Evolutionary conservation across 2,329 filamentous ascomycete species (phyloP), one percentile per base, ranked within the genome.

Genomic region (Ascochyta viciae-villosae): DNA sequence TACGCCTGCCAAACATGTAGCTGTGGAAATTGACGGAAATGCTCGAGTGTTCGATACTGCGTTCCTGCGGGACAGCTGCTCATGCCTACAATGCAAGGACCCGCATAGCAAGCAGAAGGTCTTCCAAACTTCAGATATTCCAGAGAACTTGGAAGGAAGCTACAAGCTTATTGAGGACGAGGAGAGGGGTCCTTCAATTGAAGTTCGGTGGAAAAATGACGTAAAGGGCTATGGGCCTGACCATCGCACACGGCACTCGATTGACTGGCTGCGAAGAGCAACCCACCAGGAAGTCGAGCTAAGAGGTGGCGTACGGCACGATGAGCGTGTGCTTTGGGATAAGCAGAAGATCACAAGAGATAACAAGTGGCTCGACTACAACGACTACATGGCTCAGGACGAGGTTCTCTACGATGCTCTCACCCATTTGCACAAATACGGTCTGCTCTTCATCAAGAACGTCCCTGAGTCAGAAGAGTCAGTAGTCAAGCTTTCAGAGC

Each of bases 361-460:
- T n/a, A 78, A 86, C 10, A 76, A 79, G 44, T 86, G 83, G 74
- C 79, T 95, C 39, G 80, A 86, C 50, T 96, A 89, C 75, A 69
- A 85, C 0, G 85, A 87, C 35, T 97, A 92, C 76, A 89, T 96
- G 81, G 72, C 76, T 0, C 69, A 81, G 13, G 85, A 85, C 43
- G 67, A 74, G 0, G 79, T 79, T 0, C 86, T 96, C 52, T 83
- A 82, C 66, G 72, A 80, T 3, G 88, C 85, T 3, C 78, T 96
- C 49, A 74, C 79, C 12, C 82, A 87, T 46, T 80, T 98, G 3
- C 77, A 83, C 33, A 78, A 78, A 29, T 83, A 88, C 46, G 95
- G 95, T 0, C 78, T 98, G 0, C 78, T 96, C 15, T 91, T 96
- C 74, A 75, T 98, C 26, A 85, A 84, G 44, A 84, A 86, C 57